phyloP scores from a whole-genome alignment of 2,329 filamentous ascomycete genomes.

The Fusarium drepaniforme region DNA sequence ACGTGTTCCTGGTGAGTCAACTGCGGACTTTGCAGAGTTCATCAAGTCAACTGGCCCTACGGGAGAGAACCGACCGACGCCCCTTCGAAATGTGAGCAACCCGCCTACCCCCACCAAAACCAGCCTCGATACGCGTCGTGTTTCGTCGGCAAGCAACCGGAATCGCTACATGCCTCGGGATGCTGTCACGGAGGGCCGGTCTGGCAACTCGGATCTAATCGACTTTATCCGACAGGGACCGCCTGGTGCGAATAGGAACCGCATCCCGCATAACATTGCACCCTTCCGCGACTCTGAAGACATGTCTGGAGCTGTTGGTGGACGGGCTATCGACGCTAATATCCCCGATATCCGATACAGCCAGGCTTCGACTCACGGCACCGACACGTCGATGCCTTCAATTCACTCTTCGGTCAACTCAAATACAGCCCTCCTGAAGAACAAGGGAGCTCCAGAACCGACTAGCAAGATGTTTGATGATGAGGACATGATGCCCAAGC shows the following conservation, averaged over 20 bases:
- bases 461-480: constrained; percentile 59
- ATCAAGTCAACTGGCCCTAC: constrained; percentile 85
- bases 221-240: constrained; percentile 95
- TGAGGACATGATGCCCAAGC: constrained; percentile 71
- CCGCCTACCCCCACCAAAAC: constrained; percentile 49
- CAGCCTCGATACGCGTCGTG: constrained; percentile 55
- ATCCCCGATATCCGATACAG: constrained; percentile 68
- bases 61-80: constrained; percentile 54
- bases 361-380: constrained; percentile 67
- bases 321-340: constrained; percentile 68
- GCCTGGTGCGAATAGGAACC: constrained; percentile 68
- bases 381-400: constrained; percentile 68
- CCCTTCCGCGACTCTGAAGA: constrained; percentile 93
- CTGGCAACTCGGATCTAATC: constrained; percentile 87
- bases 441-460: constrained; percentile 48
- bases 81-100: constrained; percentile 51
- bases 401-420: constrained; percentile 79
- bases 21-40: constrained; percentile 89
- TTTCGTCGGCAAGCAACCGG: constrained; percentile 56
- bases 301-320: constrained; percentile 62
- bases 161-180: constrained; percentile 78
- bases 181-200: constrained; percentile 70
- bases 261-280: constrained; percentile 85
- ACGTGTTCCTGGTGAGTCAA: constrained; percentile 76
- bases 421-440: constrained; percentile 74